These are phyloP conservation scores for Sabuloglossum arenarium DNA, from an alignment of 495 filamentous ascomycete species.

Conservation along the genomic window DNA sequence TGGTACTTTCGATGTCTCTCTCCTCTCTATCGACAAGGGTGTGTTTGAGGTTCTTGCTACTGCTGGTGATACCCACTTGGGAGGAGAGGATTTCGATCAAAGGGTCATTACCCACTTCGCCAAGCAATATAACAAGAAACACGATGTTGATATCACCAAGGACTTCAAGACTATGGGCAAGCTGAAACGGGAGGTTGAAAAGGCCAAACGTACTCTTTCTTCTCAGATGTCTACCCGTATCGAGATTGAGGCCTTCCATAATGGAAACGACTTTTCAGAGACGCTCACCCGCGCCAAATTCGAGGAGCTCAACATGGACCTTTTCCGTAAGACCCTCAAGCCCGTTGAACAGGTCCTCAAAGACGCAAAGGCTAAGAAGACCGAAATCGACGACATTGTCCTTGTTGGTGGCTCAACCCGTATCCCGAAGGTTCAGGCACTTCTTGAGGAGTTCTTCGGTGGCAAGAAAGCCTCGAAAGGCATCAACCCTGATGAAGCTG, in stretches of 20 bases:
- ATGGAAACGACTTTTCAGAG: slow-evolving; percentile 96
- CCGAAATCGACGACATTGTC: slow-evolving; percentile 71
- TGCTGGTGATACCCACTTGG: slow-evolving; percentile 97
- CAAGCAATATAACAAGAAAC: slow-evolving; percentile 99
- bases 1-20: slow-evolving; percentile 99
- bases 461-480: slow-evolving; percentile 95
- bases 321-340: slow-evolving; percentile 98
- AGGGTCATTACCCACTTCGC: slow-evolving; percentile 91
- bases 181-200: slow-evolving; percentile 98
- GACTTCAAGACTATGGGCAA: slow-evolving; percentile 98
- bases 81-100: slow-evolving; percentile 99
- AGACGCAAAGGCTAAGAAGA: slow-evolving; percentile 80
- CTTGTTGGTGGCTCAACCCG: slow-evolving; percentile 84
- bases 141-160: slow-evolving; percentile 78
- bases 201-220: slow-evolving; percentile 98
- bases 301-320: slow-evolving; percentile 94
- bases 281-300: slow-evolving; percentile 97
- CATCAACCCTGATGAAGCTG: slow-evolving; percentile 97
- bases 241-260: slow-evolving; percentile 94
- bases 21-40: slow-evolving; percentile 89
- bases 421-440: slow-evolving; percentile 90
- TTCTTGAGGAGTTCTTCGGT: slow-evolving; percentile 88
- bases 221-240: slow-evolving; percentile 96
- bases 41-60: slow-evolving; percentile 97
- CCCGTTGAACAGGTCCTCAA: slow-evolving; percentile 94